phyloP scores from a whole-genome alignment of 2,329 filamentous ascomycete genomes.

The Hypoxylon sp. region DNA sequence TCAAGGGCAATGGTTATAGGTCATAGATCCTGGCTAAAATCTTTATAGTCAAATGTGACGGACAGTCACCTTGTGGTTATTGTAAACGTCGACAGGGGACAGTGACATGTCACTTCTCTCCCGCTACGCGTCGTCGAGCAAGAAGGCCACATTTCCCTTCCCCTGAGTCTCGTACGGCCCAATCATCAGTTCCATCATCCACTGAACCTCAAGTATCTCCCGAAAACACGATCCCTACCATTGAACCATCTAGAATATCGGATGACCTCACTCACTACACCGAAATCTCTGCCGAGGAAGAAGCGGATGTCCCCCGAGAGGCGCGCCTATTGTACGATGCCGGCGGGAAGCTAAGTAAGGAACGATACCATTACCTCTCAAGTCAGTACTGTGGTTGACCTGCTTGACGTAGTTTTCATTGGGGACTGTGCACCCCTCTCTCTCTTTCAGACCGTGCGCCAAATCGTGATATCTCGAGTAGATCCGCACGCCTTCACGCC shows the following conservation, averaged over 20 bases:
- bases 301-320: conserved; percentile 63
- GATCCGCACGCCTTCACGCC: conserved; percentile 61
- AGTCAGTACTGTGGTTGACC: conserved; percentile 1
- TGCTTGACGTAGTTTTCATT: conserved; percentile 54
- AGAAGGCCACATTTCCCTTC: conserved; percentile 33
- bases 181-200: conserved; percentile 28
- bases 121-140: conserved; percentile 51
- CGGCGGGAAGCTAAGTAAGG: conserved; percentile 57
- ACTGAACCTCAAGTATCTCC: conserved; percentile 8
- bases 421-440: conserved; percentile 65
- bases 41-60: conserved; percentile 60
- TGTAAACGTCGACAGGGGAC: conserved; percentile 56
- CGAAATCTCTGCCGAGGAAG: conserved; percentile 54
- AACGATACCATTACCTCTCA: background rate
- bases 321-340: conserved; percentile 61
- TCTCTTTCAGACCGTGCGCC: conserved; percentile 63
- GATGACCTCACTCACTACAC: conserved; percentile 30
- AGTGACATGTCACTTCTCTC: conserved; percentile 58
- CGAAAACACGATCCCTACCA: background rate
- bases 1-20: background rate
- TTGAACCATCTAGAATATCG: conserved; percentile 5
- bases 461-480: conserved; percentile 59
- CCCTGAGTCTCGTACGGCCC: conserved; percentile 28
- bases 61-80: conserved; percentile 61
- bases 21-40: background rate